Percentiles rank a stretch among this genome's conserved stretches.
Evolutionary conservation across 2,329 filamentous ascomycete species (phyloP).

Genomic region (Periconia macrospinosa): DNA sequence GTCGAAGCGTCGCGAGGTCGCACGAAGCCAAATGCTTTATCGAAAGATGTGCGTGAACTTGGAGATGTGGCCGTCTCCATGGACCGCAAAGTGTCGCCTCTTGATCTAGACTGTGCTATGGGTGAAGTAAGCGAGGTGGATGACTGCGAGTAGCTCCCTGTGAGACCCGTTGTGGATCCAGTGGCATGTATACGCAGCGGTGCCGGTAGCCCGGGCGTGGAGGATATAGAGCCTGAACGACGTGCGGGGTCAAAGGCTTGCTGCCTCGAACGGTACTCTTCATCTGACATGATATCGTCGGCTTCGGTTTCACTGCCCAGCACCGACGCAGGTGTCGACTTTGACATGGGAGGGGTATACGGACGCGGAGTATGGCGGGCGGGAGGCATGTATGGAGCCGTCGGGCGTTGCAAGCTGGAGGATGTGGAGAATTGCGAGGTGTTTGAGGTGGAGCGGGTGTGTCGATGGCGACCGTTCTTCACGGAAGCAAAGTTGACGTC

Average conservation of each 20-base stretch:
- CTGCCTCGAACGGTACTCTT: constrained; percentile 46
- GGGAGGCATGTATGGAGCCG: constrained; percentile 56
- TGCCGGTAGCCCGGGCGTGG: constrained; percentile 40
- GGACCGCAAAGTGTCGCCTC: constrained; percentile 53
- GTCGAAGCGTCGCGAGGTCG: constrained; percentile 50
- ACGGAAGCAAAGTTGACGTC: constrained; percentile 49
- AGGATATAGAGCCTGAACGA: constrained; percentile 50
- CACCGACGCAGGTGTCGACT: constrained; percentile 54
- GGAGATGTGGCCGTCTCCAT: constrained; percentile 51
- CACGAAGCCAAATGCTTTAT: constrained; percentile 57
- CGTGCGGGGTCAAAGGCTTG: constrained; percentile 42
- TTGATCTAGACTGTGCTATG: constrained; percentile 44
- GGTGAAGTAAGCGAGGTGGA: constrained; percentile 54
- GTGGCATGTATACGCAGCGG: constrained; percentile 40
- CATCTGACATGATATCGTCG: constrained; percentile 51
- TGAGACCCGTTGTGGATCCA: constrained; percentile 49
- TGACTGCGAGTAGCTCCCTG: constrained; percentile 54
- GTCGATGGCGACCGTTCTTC: constrained; percentile 46
- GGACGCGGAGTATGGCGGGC: constrained; percentile 59
- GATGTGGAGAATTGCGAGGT: constrained; percentile 57
- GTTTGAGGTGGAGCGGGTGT: constrained; percentile 57
- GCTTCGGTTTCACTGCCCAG: constrained; percentile 48
- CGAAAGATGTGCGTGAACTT: constrained; percentile 58
- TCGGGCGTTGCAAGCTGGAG: constrained; percentile 52
- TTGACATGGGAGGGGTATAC: constrained; percentile 56